A percentile compares a stretch with the other conserved stretches of the same genome.
These are phyloP conservation scores for Kwoniella bestiolae DNA, from an alignment of 768 basidiomycete species.

Conservation along the genomic window DNA sequence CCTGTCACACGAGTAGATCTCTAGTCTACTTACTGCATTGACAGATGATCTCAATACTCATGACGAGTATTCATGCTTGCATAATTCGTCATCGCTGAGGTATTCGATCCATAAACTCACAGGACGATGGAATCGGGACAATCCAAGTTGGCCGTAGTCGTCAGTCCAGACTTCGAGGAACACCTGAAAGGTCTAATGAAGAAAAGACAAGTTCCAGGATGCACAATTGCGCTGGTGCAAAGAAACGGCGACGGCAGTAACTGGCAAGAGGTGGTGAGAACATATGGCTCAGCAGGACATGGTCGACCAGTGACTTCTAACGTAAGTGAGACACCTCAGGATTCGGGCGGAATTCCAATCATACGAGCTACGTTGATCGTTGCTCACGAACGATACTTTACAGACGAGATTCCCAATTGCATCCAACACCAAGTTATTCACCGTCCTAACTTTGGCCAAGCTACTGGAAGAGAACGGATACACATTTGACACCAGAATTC, in stretches of 20 bases:
- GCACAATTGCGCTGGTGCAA: not conserved
- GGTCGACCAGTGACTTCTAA: not conserved
- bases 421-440: not conserved
- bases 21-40: too few relatives aligned
- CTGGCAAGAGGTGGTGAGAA: constrained; percentile 2
- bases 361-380: not conserved
- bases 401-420: constrained; percentile 1
- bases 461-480: constrained; percentile 1
- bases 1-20: too few relatives aligned
- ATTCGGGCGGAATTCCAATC: too few relatives aligned
- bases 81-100: too few relatives aligned
- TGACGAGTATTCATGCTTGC: too few relatives aligned
- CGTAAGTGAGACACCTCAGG: not conserved
- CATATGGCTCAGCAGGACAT: not conserved
- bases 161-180: not conserved
- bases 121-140: too few relatives aligned
- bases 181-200: not conserved
- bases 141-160: too few relatives aligned
- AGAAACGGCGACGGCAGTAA: not conserved
- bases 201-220: not conserved
- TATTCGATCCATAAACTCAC: too few relatives aligned
- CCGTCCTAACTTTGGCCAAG: not conserved
- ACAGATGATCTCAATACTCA: not conserved
- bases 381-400: not conserved
- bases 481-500: not conserved